These are phyloP conservation scores for Candida sakaeoensis DNA, from an alignment of 805 yeast genomes.

Conservation along the genomic window DNA sequence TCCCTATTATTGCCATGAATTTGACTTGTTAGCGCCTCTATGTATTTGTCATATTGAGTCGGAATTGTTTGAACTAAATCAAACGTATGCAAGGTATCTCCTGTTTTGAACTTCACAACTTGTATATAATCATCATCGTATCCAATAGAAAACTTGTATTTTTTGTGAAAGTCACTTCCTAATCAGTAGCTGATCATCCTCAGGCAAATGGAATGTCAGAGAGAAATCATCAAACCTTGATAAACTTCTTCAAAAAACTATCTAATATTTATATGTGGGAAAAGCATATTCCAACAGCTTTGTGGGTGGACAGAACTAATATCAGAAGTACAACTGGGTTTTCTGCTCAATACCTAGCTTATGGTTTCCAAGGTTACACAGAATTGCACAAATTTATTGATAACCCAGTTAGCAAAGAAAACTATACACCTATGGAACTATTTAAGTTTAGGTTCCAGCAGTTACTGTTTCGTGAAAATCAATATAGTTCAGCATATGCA, in stretches of 20 bases:
- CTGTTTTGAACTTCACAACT: no score
- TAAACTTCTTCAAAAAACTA: neutral
- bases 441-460: neutral
- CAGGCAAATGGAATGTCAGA: slow-evolving; percentile 1
- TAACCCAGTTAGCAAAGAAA: neutral
- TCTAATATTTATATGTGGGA: neutral
- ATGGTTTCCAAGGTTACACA: slow-evolving; percentile 2
- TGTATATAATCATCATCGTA: neutral
- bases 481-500: neutral
- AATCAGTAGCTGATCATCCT: slow-evolving; percentile 1
- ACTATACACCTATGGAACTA: neutral
- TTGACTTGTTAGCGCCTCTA: no score
- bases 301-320: neutral
- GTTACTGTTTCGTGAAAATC: neutral
- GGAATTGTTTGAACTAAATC: no score
- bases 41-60: no score
- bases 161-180: neutral
- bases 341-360: slow-evolving; percentile 1
- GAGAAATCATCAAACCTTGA: neutral
- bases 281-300: neutral
- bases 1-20: no score
- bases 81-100: no score
- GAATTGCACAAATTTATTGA: neutral
- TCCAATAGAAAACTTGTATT: neutral
- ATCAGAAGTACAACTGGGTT: slow-evolving; percentile 1